phyloP scores from a whole-genome alignment of 129 eudicot species.

The Flaveria brownii region DNA sequence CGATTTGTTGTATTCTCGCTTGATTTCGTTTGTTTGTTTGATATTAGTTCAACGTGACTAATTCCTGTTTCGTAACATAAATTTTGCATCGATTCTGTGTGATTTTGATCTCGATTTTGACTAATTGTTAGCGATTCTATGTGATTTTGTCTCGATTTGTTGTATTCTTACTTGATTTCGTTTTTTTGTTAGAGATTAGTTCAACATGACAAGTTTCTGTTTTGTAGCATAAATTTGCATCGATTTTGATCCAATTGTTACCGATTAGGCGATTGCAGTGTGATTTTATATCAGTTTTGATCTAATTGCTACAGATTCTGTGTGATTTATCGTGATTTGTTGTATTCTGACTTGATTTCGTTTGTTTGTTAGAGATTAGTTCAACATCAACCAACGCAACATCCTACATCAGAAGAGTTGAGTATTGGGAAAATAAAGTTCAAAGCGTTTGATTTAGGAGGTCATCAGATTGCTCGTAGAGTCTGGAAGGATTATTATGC shows the following conservation, averaged over 20 bases:
- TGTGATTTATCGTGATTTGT: neutral
- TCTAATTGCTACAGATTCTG: neutral
- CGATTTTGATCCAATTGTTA: neutral
- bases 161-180: no score
- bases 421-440: slow-evolving; percentile 26
- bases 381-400: slow-evolving; percentile 31
- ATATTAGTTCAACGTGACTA: no score
- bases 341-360: neutral
- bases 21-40: no score
- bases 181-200: no score
- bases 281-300: neutral
- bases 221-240: no score
- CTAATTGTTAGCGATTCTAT: neutral
- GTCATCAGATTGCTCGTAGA: slow-evolving; percentile 27
- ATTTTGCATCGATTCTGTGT: no score
- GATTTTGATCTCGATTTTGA: neutral
- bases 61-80: no score
- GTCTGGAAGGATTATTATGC: slow-evolving; percentile 30
- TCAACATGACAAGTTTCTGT: no score
- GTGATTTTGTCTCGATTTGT: neutral
- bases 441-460: slow-evolving; percentile 28
- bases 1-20: neutral
- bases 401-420: slow-evolving; percentile 28
- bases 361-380: slow-evolving; percentile 17
- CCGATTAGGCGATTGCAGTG: no score